Evolutionary conservation across 495 filamentous ascomycete species (phyloP), one percentile per base, ranked within the genome.

Genomic region (Lepraria neglecta): DNA sequence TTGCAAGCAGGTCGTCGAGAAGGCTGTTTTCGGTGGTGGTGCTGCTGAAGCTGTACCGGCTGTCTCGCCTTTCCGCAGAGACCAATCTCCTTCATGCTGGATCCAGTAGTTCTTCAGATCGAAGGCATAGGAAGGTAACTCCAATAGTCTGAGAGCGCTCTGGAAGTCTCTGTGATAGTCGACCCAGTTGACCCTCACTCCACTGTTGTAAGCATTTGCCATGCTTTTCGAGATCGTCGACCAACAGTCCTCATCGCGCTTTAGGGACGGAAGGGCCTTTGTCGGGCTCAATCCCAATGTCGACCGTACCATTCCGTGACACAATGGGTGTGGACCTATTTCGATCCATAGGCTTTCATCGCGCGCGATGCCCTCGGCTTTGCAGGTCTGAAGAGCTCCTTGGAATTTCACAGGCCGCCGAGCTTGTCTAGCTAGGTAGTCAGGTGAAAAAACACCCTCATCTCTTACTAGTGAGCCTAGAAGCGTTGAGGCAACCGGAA

Each of bases 401-500:
- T 56, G 31, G 40, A 66, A 70, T 21, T 58, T 62, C 24, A 70
- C 67, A 17, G 59, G 48, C 31, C 63, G 38, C 19, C 68, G 17
- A 15, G 66, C 59, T 30, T 69, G 67, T 24, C 59, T 44, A 11
- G 38, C 7, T 15, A 68, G n/a, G 43, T 70, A 70, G 2, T 47
- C 42, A 4, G 64, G 57, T 24, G 53, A 61, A 56, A 70, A 42
- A 12, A 31, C 43, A 24, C 54, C 58, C 3, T 58, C 48, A 14
- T 66, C 57, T 7, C 6, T 43, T 17, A 70, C 44, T 12, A 70
- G 43, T 11, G 59, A 45, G 17, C 54, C 67, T 2, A 64, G 54
- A 31, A 91, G 77, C 51, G 88, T 82, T n/a, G 87, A 92, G 33
- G 90, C 83, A 30, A 90, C 75, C 4, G 88, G 83, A 19, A 90